Percentiles rank a stretch among this genome's conserved stretches.
These are phyloP conservation scores for Xanthoparmelia taractica DNA, from an alignment of 495 filamentous ascomycete species.

Conservation along the genomic window DNA sequence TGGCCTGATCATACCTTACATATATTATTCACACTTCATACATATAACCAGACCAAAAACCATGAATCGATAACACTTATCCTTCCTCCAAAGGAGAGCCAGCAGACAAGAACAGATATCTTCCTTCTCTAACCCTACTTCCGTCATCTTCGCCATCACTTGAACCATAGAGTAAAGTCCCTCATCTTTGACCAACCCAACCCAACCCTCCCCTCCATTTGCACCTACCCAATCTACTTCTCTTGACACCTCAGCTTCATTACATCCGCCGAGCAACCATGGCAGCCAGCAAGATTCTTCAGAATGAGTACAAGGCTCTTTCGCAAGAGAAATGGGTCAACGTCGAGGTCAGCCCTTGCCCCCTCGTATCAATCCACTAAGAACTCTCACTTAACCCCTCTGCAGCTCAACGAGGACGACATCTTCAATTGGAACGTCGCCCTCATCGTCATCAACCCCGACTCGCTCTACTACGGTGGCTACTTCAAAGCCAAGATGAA, in stretches of 20 bases:
- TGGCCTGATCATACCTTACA: neutral
- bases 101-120: too few species aligned
- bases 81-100: neutral
- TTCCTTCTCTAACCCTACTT: neutral
- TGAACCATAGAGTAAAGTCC: neutral
- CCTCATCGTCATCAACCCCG: constrained; percentile 84
- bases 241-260: neutral
- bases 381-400: neutral
- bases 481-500: constrained; percentile 87
- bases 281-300: constrained; percentile 69
- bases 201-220: neutral
- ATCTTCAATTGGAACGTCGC: constrained; percentile 82
- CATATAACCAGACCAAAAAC: neutral
- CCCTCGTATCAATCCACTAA: neutral
- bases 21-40: neutral
- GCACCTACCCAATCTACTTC: neutral
- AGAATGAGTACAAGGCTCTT: constrained; percentile 80
- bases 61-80: neutral
- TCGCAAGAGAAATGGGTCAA: constrained; percentile 88
- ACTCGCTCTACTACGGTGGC: constrained; percentile 83
- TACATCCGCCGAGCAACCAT: constrained; percentile 23
- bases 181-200: neutral
- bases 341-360: constrained; percentile 55
- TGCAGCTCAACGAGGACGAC: constrained; percentile 60
- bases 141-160: neutral